Evolutionary conservation across 2,329 filamentous ascomycete genomes (phyloP), one percentile per base, ranked within the genome.

Genomic region (Dryadomyces quercus-mongolicae): DNA sequence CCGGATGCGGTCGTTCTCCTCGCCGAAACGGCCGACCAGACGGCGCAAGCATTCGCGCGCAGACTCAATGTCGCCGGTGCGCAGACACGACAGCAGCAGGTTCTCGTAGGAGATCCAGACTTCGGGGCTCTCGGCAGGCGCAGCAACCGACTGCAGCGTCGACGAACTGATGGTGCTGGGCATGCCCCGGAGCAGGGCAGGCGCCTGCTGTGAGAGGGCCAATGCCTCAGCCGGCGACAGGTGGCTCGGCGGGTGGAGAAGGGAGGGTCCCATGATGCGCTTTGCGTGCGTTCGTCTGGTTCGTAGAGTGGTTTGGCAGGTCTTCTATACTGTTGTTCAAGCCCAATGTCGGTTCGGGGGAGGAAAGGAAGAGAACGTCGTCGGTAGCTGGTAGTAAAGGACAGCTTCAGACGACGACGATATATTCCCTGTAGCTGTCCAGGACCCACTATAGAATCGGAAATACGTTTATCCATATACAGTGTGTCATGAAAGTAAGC

Each of bases 31-130:
- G 56, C 79, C 74, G 5, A 82, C 82, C 48, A 98, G 77, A 57
- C 84, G 80, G 63, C 87, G 80, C 42, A 97, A 76, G 65, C 87
- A 88, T 61, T 82, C 68, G 60, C 82, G 81, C 22, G 93, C 93
- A 22, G 87, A 81, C 59, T 81, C 73, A 62, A 94, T 85, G 67
- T 97, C 88, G 53, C 88, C 86, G 0, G 88, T 90, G 51, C 88
- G 85, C 42, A 98, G 78, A 63, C 88, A 93, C 34, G 89, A 82
- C 38, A 93, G 73, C 60, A 97, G 74, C 18, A 97, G 77, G 65
- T 95, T 93, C 71, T 97, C 92, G 68, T 93, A 87, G 46, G 81
- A 81, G 16, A 79, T 79, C 90, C 92, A 97, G 64, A 88, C 76
- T 60, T 95, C 89, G 54, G 86, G 76, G 0, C 83, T 84, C 66